A percentile compares a stretch with the other conserved stretches of the same genome.
Conservation (phyloP, 2,329 filamentous ascomycete genomes). For the Fusarium gaditjirri region DNA sequence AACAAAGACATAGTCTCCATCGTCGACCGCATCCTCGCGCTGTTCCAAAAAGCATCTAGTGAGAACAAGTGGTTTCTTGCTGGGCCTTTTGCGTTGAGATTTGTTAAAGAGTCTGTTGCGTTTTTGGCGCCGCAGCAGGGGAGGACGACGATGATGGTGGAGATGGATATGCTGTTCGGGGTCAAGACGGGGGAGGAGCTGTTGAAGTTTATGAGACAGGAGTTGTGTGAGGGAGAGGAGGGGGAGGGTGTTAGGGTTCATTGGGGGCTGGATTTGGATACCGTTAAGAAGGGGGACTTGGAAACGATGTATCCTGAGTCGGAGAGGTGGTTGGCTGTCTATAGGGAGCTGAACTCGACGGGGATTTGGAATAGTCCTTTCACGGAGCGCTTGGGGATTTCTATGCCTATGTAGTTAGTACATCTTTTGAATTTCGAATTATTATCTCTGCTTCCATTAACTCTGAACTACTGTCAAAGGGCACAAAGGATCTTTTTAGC, state of each 20-base stretch:
- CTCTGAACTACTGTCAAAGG: accelerated
- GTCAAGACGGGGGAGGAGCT: not conserved
- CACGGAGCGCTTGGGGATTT: not conserved
- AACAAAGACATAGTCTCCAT: not conserved
- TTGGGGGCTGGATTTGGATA: not conserved
- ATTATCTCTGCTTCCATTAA: accelerated
- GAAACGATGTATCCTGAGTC: not conserved
- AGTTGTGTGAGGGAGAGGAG: accelerated
- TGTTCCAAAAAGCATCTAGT: not conserved
- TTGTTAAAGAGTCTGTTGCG: not conserved
- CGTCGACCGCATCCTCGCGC: not conserved
- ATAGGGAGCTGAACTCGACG: not conserved
- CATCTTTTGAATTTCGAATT: accelerated
- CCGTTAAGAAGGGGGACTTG: not conserved
- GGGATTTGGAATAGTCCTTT: not conserved
- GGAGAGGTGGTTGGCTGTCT: not conserved
- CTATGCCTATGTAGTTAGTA: not conserved
- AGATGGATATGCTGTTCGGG: constrained; percentile 8
- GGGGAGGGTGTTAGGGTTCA: not conserved
- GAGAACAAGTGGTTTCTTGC: not conserved
- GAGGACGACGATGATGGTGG: constrained; percentile 3
- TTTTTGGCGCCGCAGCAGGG: not conserved
- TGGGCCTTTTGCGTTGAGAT: not conserved
- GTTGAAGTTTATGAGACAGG: not conserved
- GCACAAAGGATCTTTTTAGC: accelerated